Evolutionary conservation across 2,329 filamentous ascomycete genomes (phyloP).

Genomic region (Nigrospora oryzae): DNA sequence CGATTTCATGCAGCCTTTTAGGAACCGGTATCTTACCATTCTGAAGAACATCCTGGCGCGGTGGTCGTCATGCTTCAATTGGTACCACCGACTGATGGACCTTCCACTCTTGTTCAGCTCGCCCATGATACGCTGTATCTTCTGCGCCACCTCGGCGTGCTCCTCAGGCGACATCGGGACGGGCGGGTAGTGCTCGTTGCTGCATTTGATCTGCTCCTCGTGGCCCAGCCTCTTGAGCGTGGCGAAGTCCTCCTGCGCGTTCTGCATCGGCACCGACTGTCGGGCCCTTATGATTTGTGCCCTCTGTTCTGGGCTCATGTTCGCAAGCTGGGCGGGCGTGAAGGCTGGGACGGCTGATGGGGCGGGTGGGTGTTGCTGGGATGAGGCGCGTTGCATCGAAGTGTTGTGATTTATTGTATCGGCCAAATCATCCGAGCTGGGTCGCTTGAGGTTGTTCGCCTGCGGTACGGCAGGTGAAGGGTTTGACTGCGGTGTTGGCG

Average conservation of each 20-base stretch:
- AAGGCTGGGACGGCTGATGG: conserved; percentile 14
- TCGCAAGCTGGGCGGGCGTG: conserved; percentile 29
- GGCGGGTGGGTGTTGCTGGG: conserved; percentile 17
- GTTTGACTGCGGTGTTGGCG: conserved; percentile 20
- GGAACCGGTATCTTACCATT: conserved; percentile 30
- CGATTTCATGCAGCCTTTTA: background rate
- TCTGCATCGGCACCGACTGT: conserved; percentile 8
- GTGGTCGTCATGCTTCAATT: conserved; percentile 36
- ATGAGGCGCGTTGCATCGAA: conserved; percentile 16
- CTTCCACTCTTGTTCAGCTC: conserved; percentile 37
- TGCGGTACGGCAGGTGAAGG: conserved; percentile 27
- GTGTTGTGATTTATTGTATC: conserved; percentile 13
- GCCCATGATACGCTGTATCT: conserved; percentile 29
- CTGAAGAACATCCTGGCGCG: conserved; percentile 44
- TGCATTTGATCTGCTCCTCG: conserved; percentile 24
- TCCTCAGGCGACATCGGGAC: conserved; percentile 38
- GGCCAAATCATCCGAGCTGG: conserved; percentile 34
- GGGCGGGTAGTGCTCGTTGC: conserved; percentile 31
- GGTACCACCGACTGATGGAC: conserved; percentile 38
- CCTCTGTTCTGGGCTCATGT: conserved; percentile 34
- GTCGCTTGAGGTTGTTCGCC: conserved; percentile 40
- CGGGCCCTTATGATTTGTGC: conserved; percentile 20
- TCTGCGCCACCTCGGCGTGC: conserved; percentile 32
- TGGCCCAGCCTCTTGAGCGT: conserved; percentile 19
- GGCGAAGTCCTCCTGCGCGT: conserved; percentile 27